These are phyloP conservation scores for Verticillium nonalfalfae DNA, from an alignment of 2,329 filamentous ascomycete species.

Conservation along the genomic window DNA sequence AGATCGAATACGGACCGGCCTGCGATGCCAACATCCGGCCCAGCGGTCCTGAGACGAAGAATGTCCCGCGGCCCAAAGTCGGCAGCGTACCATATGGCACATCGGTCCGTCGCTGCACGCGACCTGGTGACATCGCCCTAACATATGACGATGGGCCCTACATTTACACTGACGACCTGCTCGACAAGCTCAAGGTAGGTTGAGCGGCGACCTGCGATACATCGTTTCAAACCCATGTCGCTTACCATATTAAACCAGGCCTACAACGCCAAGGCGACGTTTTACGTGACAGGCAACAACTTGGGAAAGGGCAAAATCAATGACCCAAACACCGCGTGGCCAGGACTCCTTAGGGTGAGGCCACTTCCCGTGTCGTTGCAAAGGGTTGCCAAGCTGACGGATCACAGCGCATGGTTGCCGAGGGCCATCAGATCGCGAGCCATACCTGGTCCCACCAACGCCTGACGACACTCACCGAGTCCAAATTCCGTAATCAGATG, in stretches of 20 bases:
- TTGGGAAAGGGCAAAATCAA: constrained; percentile 40
- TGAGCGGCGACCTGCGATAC: neutral
- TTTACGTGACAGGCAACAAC: constrained; percentile 47
- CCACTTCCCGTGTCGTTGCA: no score
- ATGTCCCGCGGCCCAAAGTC: constrained; percentile 42
- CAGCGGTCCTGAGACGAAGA: constrained; percentile 45
- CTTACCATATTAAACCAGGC: constrained; percentile 14
- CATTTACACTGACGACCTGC: constrained; percentile 31
- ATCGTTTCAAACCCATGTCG: neutral
- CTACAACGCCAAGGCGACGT: constrained; percentile 59
- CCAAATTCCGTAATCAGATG: constrained; percentile 36
- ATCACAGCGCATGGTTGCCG: constrained; percentile 36
- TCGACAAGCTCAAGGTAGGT: constrained; percentile 35
- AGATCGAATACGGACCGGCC: constrained; percentile 52
- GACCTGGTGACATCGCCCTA: constrained; percentile 46
- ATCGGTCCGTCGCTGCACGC: constrained; percentile 47
- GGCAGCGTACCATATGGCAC: constrained; percentile 51
- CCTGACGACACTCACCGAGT: constrained; percentile 7
- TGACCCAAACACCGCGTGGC: constrained; percentile 30
- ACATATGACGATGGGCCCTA: constrained; percentile 42
- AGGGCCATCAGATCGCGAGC: constrained; percentile 55
- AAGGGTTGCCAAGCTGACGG: neutral
- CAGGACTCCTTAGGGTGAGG: constrained; percentile 27
- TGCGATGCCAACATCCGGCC: constrained; percentile 54
- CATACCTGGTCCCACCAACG: constrained; percentile 46